These are phyloP conservation scores for Microcyclosporella mali DNA, from an alignment of 2,329 filamentous ascomycete genomes.

Conservation along the genomic window DNA sequence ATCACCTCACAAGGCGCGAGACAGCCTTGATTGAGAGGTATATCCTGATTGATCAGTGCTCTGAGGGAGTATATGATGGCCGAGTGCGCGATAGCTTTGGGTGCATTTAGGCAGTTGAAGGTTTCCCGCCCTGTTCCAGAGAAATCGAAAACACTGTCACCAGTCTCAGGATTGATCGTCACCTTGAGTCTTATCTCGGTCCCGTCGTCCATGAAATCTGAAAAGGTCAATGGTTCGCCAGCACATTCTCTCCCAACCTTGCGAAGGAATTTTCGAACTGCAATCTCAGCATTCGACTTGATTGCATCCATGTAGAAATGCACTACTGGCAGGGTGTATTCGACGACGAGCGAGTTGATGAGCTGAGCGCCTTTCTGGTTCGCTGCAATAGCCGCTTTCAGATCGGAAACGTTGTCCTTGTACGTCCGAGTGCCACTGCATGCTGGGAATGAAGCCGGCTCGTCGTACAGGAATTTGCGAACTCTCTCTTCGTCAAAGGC, in stretches of 20 bases:
- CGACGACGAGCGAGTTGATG: constrained; percentile 32
- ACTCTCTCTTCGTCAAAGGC: constrained; percentile 33
- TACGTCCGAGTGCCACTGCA: constrained; percentile 30
- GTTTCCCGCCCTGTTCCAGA: constrained; percentile 35
- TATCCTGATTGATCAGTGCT: constrained; percentile 28
- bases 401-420: constrained; percentile 33
- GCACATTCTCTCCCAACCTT: constrained; percentile 12
- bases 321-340: constrained; percentile 31
- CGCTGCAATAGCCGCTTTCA: constrained; percentile 33
- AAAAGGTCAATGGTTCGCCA: constrained; percentile 21
- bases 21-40: constrained; percentile 48
- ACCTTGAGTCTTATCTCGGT: constrained; percentile 32
- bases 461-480: constrained; percentile 50
- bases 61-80: constrained; percentile 33
- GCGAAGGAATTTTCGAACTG: constrained; percentile 31
- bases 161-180: constrained; percentile 29
- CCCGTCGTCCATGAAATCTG: constrained; percentile 41
- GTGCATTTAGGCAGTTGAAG: constrained; percentile 34
- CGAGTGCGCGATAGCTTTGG: constrained; percentile 34
- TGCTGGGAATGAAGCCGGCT: constrained; percentile 53
- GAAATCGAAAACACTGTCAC: constrained; percentile 36
- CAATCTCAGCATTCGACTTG: constrained; percentile 31
- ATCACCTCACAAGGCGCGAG: constrained; percentile 25
- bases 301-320: constrained; percentile 40
- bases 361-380: constrained; percentile 34